These are phyloP conservation scores for Aureobasidium sp. DNA, from an alignment of 2,329 filamentous ascomycete species.

Conservation along the genomic window DNA sequence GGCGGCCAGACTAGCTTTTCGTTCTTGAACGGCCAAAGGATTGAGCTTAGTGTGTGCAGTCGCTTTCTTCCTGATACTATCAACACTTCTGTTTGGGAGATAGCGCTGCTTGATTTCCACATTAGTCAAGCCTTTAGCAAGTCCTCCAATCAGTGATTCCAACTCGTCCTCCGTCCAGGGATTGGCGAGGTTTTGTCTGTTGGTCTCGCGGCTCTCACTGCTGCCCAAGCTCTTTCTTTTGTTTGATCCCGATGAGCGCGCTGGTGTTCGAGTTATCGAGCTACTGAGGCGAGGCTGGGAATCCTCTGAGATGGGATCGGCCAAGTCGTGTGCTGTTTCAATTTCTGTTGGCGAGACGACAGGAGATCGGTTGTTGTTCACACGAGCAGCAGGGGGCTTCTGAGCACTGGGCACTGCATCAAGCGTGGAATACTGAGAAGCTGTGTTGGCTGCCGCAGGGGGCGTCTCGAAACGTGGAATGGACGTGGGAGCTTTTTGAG, in stretches of 20 bases:
- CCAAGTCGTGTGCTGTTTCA: neutral
- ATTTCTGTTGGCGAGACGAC: no score
- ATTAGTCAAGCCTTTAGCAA: neutral
- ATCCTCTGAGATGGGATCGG: slow-evolving; percentile 8
- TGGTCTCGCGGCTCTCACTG: neutral
- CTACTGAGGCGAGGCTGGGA: slow-evolving; percentile 10
- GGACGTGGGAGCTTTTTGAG: neutral
- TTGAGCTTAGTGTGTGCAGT: neutral
- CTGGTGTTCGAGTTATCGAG: neutral
- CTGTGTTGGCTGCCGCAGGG: neutral
- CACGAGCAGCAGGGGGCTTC: neutral
- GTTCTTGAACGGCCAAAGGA: neutral
- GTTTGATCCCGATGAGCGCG: neutral
- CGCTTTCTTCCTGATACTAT: slow-evolving; percentile 9
- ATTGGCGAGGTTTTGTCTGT: neutral
- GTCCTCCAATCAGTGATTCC: neutral
- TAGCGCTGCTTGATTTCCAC: neutral
- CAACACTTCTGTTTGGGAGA: slow-evolving; percentile 1
- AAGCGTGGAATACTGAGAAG: slow-evolving; percentile 6
- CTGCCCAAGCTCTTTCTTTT: slow-evolving; percentile 3
- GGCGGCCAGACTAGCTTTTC: neutral
- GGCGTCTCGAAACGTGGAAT: neutral
- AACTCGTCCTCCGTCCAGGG: slow-evolving; percentile 1
- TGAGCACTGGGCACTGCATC: slow-evolving; percentile 10
- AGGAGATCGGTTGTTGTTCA: neutral